A percentile compares a stretch with the other conserved stretches of the same genome.
These are phyloP conservation scores for Leishmania aethiopica DNA, from an alignment of 208 protist species.

Conservation along the genomic window DNA sequence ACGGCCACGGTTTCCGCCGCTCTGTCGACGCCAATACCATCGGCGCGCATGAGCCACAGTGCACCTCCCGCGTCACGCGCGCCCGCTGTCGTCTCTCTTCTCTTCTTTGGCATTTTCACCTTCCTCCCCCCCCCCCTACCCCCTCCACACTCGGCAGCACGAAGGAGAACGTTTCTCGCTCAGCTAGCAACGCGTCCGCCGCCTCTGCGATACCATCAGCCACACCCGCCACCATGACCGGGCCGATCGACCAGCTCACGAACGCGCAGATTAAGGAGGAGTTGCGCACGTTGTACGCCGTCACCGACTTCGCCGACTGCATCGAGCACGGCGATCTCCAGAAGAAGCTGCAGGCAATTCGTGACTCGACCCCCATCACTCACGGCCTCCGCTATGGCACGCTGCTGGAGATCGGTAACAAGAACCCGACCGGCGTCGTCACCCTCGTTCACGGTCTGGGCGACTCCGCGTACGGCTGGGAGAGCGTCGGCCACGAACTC, in stretches of 20 bases:
- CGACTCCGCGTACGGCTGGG: conserved; percentile 90
- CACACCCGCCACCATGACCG: conserved; percentile 8
- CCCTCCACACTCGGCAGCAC: neutral
- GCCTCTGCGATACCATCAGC: neutral
- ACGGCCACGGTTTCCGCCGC: neutral
- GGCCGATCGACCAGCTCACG: conserved; percentile 47
- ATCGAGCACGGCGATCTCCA: conserved; percentile 72
- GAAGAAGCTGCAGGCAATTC: conserved; percentile 52
- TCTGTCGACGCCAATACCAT: neutral
- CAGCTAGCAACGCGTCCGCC: neutral
- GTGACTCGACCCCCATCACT: conserved; percentile 52
- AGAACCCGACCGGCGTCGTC: conserved; percentile 74
- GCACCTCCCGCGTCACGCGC: neutral
- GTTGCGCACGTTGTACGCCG: conserved; percentile 59
- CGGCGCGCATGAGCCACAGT: neutral
- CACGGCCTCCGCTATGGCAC: conserved; percentile 62
- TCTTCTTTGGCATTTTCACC: neutral
- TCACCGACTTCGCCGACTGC: conserved; percentile 71
- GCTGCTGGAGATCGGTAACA: conserved; percentile 75
- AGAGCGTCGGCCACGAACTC: conserved; percentile 69
- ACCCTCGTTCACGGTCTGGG: conserved; percentile 93
- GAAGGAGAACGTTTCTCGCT: neutral
- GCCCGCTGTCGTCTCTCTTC: neutral
- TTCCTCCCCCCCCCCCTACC: neutral
- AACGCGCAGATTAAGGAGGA: conserved; percentile 73